phyloP scores from a whole-genome alignment of 2,329 filamentous ascomycete species.

The Waltergamsia citrina region DNA sequence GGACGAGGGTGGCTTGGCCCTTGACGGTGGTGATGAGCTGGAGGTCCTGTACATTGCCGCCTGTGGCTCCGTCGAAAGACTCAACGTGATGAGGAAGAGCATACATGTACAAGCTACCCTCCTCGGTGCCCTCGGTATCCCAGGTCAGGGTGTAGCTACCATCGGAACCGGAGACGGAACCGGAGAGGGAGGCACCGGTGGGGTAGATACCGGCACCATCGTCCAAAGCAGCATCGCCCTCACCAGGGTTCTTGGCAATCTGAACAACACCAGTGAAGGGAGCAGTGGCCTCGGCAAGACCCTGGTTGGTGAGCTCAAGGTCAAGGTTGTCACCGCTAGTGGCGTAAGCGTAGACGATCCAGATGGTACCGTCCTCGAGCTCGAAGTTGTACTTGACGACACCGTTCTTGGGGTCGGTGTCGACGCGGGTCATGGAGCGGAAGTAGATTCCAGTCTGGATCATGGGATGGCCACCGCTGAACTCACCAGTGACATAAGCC shows the following conservation, averaged over 20 bases:
- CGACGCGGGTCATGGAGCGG: slow-evolving; percentile 49
- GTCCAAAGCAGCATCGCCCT: slow-evolving; percentile 63
- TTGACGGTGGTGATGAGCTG: slow-evolving; percentile 76
- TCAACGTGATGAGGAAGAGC: slow-evolving; percentile 77
- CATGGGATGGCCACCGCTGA: slow-evolving; percentile 58
- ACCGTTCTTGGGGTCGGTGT: slow-evolving; percentile 46
- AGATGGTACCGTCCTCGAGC: slow-evolving; percentile 65
- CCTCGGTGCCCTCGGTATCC: slow-evolving; percentile 55
- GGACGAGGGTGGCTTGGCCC: slow-evolving; percentile 64
- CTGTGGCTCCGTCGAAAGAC: slow-evolving; percentile 55
- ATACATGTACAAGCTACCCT: slow-evolving; percentile 68
- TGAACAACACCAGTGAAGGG: slow-evolving; percentile 75
- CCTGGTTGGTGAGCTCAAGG: slow-evolving; percentile 59
- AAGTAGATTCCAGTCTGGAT: slow-evolving; percentile 72
- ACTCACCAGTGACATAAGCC: slow-evolving; percentile 77
- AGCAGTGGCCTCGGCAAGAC: slow-evolving; percentile 51
- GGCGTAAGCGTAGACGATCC: slow-evolving; percentile 71
- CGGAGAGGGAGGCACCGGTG: slow-evolving; percentile 36
- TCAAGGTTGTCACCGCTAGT: slow-evolving; percentile 50
- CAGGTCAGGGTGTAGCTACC: slow-evolving; percentile 70
- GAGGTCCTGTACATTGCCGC: slow-evolving; percentile 42
- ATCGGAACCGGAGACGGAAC: slow-evolving; percentile 43
- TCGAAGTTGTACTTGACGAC: slow-evolving; percentile 68
- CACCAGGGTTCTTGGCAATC: slow-evolving; percentile 65
- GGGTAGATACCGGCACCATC: slow-evolving; percentile 69